Evolutionary conservation across 192 early-diverging fungal genomes (phyloP).

Genomic region (Hyaloraphidium curvatum): DNA sequence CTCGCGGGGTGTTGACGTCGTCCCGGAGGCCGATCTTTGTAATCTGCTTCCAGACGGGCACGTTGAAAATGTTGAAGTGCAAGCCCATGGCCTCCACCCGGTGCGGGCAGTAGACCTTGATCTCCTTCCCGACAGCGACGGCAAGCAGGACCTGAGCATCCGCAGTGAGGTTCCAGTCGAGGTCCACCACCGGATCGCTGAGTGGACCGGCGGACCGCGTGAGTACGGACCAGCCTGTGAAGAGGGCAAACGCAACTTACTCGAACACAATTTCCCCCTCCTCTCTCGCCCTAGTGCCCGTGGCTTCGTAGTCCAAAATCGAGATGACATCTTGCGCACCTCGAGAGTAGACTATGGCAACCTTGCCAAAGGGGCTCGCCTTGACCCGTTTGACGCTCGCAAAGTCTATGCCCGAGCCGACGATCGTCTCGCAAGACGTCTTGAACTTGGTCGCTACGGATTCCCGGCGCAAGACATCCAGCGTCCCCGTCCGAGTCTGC

Average conservation of each 20-base stretch:
- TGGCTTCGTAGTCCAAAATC: constrained; percentile 24
- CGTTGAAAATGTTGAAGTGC: no score
- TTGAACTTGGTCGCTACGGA: no score
- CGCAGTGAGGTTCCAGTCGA: constrained; percentile 55
- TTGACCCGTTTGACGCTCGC: constrained; percentile 3
- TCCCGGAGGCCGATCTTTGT: no score
- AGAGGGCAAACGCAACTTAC: background rate
- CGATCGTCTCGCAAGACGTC: no score
- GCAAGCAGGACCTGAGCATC: constrained; percentile 55
- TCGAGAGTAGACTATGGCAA: constrained; percentile 13
- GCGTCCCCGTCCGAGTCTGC: no score
- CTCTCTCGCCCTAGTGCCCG: constrained; percentile 7
- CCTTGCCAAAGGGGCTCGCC: constrained; percentile 22
- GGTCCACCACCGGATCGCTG: constrained; percentile 28
- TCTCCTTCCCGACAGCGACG: constrained; percentile 26
- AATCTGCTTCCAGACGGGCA: no score
- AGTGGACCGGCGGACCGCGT: no score
- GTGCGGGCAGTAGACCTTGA: constrained; percentile 46
- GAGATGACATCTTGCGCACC: no score
- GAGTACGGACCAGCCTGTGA: no score
- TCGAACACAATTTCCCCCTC: background rate
- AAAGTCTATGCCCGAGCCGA: background rate
- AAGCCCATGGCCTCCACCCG: no score
- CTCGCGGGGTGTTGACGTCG: no score
- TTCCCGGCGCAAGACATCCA: no score